Percentiles rank a stretch among this genome's conserved stretches.
Conservation (phyloP, 208 protist species). For the Porcisia hertigi region DNA sequence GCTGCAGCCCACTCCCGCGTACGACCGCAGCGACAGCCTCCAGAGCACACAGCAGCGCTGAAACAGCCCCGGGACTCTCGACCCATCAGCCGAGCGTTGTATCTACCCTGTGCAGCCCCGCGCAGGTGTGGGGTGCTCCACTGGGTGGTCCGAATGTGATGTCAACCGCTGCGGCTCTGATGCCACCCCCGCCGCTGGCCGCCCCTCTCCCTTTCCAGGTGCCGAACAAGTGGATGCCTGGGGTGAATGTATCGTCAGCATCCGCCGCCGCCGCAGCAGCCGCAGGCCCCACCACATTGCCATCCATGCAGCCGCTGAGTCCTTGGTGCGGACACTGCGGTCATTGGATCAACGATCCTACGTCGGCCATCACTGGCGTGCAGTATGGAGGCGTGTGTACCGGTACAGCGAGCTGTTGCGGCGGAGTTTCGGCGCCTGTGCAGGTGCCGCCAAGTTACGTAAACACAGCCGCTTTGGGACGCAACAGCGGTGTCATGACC, state of each 20-base stretch:
- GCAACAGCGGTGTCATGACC: not conserved
- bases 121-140: not conserved
- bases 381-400: not conserved
- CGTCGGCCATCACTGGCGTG: not conserved
- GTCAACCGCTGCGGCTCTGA: not conserved
- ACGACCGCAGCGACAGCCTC: not conserved
- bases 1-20: not conserved
- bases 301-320: not conserved
- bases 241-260: not conserved
- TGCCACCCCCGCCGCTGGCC: not conserved
- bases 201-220: not conserved
- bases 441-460: not conserved
- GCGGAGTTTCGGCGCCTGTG: not conserved
- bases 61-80: not conserved
- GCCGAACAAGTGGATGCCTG: not conserved
- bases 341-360: not conserved
- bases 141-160: not conserved
- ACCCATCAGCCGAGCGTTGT: not conserved
- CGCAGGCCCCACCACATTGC: too few species aligned
- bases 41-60: not conserved
- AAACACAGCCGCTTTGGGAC: slow-evolving; percentile 1
- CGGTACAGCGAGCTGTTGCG: not conserved
- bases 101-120: not conserved
- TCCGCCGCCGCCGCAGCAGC: not conserved
- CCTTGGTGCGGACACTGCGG: slow-evolving; percentile 8